Base-by-base conservation (phyloP, 148 eudicot species). In the Nepenthes mirabilis region DNA sequence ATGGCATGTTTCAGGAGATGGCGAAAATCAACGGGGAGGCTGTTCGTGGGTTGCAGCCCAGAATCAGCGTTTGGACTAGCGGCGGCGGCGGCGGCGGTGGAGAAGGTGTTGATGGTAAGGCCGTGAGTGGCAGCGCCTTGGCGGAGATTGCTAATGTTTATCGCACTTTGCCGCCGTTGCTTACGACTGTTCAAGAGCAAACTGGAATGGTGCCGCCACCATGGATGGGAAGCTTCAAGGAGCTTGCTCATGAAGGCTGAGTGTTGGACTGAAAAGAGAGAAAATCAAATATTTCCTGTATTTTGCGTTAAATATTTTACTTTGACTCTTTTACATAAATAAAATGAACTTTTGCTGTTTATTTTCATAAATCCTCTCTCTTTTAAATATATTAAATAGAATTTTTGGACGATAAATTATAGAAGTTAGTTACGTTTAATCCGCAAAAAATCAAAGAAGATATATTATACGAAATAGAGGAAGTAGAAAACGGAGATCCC, bases 141-240 rank as follows among this genome's bases (percentile, higher is more conserved):
- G 65, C 62, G 8, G 86, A 82, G 45, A 66, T 82, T 1, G 79
- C 79, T 0, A 72, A 68, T 14, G 59, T 84, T 10, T 82, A 84
- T 53, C 66, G 63, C 52, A 75, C 76, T 70, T 37, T 84, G 63
- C 90, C 90, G 1, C 87, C 90, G 1, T 36, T 84, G 72, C 69
- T 84, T 13, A 70, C 69, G 57, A 84, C 82, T 0, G 81, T 84
- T 11, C 73, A 77, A 14, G 89, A 83, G 51, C 85, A 83, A 53
- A 83, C 85, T 14, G 85, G 85, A 36, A 78, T 80, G 83, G 33
- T 61, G 34, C 85, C 88, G 1, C 88, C 89, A 13, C 13, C 83
- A 1, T 83, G 89, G 89, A 59, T 83, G 66, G 88, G 77, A 11
- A 77, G 54, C n/a, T 4, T 80, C 1, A 56, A 64, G 34, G 66